A percentile compares a stretch with the other conserved stretches of the same genome.
These are phyloP conservation scores for Pneumocystis sp. DNA, from an alignment of 1,139 yeast genomes.

Conservation along the genomic window DNA sequence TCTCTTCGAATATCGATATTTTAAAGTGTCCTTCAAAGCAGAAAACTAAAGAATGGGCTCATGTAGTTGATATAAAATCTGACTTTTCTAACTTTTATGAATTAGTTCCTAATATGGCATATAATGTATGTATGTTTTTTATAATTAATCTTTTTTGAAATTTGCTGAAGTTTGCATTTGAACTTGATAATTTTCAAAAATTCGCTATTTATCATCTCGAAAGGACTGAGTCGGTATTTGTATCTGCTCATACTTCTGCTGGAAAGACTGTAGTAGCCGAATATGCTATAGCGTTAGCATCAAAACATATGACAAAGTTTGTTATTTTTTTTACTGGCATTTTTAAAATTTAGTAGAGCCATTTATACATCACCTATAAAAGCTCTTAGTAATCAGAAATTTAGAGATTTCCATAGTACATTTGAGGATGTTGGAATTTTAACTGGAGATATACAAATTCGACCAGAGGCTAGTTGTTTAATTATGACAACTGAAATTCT, in stretches of 20 bases:
- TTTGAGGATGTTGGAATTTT: conserved; percentile 88
- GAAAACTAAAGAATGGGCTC: conserved; percentile 57
- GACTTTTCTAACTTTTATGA: conserved; percentile 70
- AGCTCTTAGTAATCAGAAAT: conserved; percentile 84
- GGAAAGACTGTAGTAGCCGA: conserved; percentile 91
- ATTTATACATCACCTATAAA: conserved; percentile 89
- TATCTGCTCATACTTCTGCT: conserved; percentile 94
- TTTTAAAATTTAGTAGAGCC: conserved; percentile 25
- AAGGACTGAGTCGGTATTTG: conserved; percentile 93
- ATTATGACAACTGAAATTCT: conserved; percentile 97
- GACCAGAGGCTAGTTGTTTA: conserved; percentile 90
- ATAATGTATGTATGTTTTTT: conserved; percentile 24
- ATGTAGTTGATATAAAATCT: conserved; percentile 76
- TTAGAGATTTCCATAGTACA: conserved; percentile 73
- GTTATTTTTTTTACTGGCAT: neutral
- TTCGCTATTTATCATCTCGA: conserved; percentile 94
- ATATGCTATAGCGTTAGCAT: conserved; percentile 87
- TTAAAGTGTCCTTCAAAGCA: neutral
- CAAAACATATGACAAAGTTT: conserved; percentile 65
- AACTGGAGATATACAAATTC: conserved; percentile 96
- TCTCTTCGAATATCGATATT: neutral
- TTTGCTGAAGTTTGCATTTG: conserved; percentile 60
- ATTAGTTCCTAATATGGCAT: conserved; percentile 82
- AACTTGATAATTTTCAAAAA: conserved; percentile 86
- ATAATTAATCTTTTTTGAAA: neutral